These are phyloP conservation scores for Alternaria arbusti DNA, from an alignment of 2,329 filamentous ascomycete genomes.

Conservation along the genomic window DNA sequence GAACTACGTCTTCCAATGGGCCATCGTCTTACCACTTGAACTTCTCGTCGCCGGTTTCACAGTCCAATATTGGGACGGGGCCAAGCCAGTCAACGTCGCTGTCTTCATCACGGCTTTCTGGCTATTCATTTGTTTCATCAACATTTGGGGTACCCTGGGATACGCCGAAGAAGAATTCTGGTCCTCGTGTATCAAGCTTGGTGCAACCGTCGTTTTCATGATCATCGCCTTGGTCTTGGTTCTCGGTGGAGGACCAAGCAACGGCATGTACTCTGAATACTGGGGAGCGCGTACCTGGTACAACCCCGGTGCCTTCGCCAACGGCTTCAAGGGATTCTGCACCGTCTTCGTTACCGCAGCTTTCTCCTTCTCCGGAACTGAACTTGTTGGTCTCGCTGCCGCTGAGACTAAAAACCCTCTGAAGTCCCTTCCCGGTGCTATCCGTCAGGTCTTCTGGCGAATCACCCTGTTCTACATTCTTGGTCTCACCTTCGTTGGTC, in stretches of 20 bases:
- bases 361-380: constrained; percentile 68
- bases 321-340: constrained; percentile 70
- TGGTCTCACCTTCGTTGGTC: constrained; percentile 52
- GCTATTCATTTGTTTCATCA: constrained; percentile 46
- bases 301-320: constrained; percentile 59
- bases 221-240: constrained; percentile 61
- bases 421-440: constrained; percentile 54
- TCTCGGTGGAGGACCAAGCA: constrained; percentile 61
- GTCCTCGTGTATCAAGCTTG: constrained; percentile 45
- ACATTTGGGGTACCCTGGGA: constrained; percentile 48
- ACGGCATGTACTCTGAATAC: constrained; percentile 57
- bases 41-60: constrained; percentile 48
- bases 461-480: constrained; percentile 55
- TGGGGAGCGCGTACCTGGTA: constrained; percentile 68
- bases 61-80: constrained; percentile 45
- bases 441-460: constrained; percentile 57
- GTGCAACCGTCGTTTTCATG: constrained; percentile 49
- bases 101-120: constrained; percentile 50
- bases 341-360: constrained; percentile 68
- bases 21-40: constrained; percentile 49
- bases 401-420: constrained; percentile 64
- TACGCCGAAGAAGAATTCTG: constrained; percentile 53
- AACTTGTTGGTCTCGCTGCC: constrained; percentile 66
- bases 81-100: constrained; percentile 23
- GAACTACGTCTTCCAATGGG: constrained; percentile 49